Base-by-base conservation (phyloP, 768 basidiomycete genomes). In the Arthromyces matolae region DNA sequence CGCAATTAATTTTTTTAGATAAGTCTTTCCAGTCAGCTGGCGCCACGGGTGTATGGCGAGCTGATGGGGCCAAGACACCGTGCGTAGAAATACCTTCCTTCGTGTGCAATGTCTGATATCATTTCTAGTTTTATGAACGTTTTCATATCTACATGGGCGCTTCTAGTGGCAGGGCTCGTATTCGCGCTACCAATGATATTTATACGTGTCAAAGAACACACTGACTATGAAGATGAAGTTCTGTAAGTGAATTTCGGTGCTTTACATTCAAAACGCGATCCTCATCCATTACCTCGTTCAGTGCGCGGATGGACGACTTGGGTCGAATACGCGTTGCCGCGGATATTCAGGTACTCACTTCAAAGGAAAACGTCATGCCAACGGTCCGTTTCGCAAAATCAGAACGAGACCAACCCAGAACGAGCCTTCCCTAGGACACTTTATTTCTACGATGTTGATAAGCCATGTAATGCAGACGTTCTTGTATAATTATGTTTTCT, bases 1-100 rank as follows among this genome's bases (percentile, higher is more conserved):
- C 8, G 16, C 10, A 8, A 16, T 22, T 29, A 7, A 10, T 18
- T n/a, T 47, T 52, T 45, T 25, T 47, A 78, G 85, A 87, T 54
- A 87, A 90, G 60, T 83, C 82, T 2, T 68, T 89, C 34, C 87
- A 89, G 60, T 86, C 84, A 10, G 86, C 86, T 7, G 88, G 83
- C 50, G 86, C 79, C 18, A 87, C 84, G 2, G 85, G 80, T 32
- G 66, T 77, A 13, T 90, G 86, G 86, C 74, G 81, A 35, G 81
- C 79, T 8, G 88, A 90, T 65, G 86, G 73, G 4, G 70, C 79
- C 14, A 62, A 65, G 29, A 56, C 72, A 12, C 83, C 86, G 42
- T 38, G 23, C 9, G 43, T 48, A 14, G 5, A 36, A 31, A 16
- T 42, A 27, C 36, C 8, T 27, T n/a, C 23, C 23, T 40, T 8